phyloP scores from a whole-genome alignment of 306 rosid species.

The Rosa chinensis region DNA sequence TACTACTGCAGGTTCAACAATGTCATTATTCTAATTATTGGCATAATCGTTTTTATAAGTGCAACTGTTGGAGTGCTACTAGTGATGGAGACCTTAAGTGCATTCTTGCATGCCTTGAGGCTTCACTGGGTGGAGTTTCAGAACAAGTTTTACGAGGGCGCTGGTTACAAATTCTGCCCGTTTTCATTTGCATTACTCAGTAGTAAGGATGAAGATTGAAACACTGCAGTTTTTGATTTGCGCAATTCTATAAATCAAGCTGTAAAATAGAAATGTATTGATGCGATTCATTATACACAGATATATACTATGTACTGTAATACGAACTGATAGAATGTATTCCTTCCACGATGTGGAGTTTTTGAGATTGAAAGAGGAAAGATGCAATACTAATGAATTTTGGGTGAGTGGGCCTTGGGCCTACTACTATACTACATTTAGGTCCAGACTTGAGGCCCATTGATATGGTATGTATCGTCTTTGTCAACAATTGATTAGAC shows the following conservation, averaged over 20 bases:
- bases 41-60: conserved; percentile 54
- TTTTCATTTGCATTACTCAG: conserved; percentile 54
- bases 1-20: conserved; percentile 57
- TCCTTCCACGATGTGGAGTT: neutral
- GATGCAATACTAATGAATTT: neutral
- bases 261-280: neutral
- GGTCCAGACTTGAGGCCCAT: neutral
- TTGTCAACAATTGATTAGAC: neutral
- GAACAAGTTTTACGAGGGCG: conserved; percentile 76
- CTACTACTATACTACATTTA: neutral
- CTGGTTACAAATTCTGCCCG: conserved; percentile 74
- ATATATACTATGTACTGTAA: neutral
- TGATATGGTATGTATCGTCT: neutral
- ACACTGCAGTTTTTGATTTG: neutral
- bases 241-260: neutral
- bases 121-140: conserved; percentile 90
- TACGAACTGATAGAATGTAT: neutral
- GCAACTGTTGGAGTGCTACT: conserved; percentile 80
- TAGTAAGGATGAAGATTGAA: conserved; percentile 59
- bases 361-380: neutral
- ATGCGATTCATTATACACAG: neutral
- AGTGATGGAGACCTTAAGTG: conserved; percentile 81
- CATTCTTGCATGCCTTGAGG: conserved; percentile 86
- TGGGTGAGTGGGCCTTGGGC: neutral
- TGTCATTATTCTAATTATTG: conserved; percentile 49